These are phyloP conservation scores for Umbelopsis sp. DNA, from an alignment of 371 early-diverging fungal species.

Conservation along the genomic window DNA sequence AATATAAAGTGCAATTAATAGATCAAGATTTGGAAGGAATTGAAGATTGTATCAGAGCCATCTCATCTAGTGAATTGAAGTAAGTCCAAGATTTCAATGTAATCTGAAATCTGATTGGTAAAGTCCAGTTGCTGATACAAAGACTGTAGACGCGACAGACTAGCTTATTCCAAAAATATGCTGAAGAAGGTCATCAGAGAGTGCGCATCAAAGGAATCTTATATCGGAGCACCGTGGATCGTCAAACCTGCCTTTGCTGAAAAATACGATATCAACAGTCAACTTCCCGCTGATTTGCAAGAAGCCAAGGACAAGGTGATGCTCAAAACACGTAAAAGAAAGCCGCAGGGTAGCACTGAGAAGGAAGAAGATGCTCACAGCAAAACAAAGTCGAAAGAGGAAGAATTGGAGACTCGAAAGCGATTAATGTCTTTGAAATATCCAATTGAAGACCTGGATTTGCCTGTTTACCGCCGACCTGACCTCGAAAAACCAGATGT, in stretches of 20 bases:
- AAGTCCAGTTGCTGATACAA: background rate
- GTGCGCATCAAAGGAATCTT: slow-evolving; percentile 64
- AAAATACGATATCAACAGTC: slow-evolving; percentile 54
- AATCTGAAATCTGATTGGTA: background rate
- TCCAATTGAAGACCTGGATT: slow-evolving; percentile 65
- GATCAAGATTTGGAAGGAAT: slow-evolving; percentile 43
- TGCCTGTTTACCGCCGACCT: slow-evolving; percentile 41
- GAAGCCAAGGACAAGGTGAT: slow-evolving; percentile 45
- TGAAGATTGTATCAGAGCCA: slow-evolving; percentile 32
- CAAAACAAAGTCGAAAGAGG: slow-evolving; percentile 23
- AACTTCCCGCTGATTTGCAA: slow-evolving; percentile 51
- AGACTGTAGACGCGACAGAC: slow-evolving; percentile 60
- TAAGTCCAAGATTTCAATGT: slow-evolving; percentile 18
- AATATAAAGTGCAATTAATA: slow-evolving; percentile 38
- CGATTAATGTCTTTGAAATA: slow-evolving; percentile 51
- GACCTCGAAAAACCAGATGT: slow-evolving; percentile 6
- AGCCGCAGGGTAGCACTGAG: slow-evolving; percentile 26
- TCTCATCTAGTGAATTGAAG: slow-evolving; percentile 24
- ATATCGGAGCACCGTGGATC: slow-evolving; percentile 77
- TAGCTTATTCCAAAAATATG: slow-evolving; percentile 69
- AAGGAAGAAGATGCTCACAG: slow-evolving; percentile 21
- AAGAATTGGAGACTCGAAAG: slow-evolving; percentile 30
- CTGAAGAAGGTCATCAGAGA: slow-evolving; percentile 75
- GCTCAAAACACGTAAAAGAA: slow-evolving; percentile 50
- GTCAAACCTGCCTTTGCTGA: slow-evolving; percentile 53